Evolutionary conservation across 768 basidiomycete genomes (phyloP).

Genomic region (Rhodotorula paludigena): DNA sequence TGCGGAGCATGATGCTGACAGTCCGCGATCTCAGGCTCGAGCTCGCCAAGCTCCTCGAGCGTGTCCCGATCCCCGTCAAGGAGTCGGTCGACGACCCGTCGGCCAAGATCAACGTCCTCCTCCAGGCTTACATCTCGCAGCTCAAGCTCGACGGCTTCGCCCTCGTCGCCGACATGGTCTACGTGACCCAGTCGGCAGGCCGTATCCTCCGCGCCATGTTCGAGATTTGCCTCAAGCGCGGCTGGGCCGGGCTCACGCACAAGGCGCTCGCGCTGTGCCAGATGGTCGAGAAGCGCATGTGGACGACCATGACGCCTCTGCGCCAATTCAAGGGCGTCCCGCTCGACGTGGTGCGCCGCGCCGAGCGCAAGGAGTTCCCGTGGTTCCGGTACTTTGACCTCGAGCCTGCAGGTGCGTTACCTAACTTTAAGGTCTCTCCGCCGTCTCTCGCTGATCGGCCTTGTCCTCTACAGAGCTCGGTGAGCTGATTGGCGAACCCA

Average conservation of each 20-base stretch:
- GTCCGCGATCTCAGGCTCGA: too few relatives aligned
- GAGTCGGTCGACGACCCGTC: slow-evolving; percentile 93
- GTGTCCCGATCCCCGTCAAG: slow-evolving; percentile 95
- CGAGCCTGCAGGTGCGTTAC: slow-evolving; percentile 46
- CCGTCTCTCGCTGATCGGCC: background rate
- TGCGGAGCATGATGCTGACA: too few relatives aligned
- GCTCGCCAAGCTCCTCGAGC: slow-evolving; percentile 78
- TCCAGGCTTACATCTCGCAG: slow-evolving; percentile 90
- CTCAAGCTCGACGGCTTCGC: slow-evolving; percentile 80
- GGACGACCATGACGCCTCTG: slow-evolving; percentile 95
- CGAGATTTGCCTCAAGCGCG: slow-evolving; percentile 93
- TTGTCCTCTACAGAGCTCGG: slow-evolving; percentile 64
- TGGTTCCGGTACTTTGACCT: slow-evolving; percentile 98
- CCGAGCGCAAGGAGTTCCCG: slow-evolving; percentile 96
- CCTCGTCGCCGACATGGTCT: slow-evolving; percentile 58
- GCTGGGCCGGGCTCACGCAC: slow-evolving; percentile 93
- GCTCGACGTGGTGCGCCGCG: slow-evolving; percentile 56
- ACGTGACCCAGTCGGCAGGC: slow-evolving; percentile 94
- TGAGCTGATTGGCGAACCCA: slow-evolving; percentile 87
- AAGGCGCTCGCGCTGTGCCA: slow-evolving; percentile 90
- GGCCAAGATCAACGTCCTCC: slow-evolving; percentile 91
- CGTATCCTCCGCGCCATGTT: slow-evolving; percentile 93
- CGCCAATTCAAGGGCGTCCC: slow-evolving; percentile 93
- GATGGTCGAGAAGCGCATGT: slow-evolving; percentile 58
- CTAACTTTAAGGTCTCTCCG: background rate